These are phyloP conservation scores for Paraphaeosphaeria minitans DNA, from an alignment of 2,329 filamentous ascomycete genomes.

Conservation along the genomic window DNA sequence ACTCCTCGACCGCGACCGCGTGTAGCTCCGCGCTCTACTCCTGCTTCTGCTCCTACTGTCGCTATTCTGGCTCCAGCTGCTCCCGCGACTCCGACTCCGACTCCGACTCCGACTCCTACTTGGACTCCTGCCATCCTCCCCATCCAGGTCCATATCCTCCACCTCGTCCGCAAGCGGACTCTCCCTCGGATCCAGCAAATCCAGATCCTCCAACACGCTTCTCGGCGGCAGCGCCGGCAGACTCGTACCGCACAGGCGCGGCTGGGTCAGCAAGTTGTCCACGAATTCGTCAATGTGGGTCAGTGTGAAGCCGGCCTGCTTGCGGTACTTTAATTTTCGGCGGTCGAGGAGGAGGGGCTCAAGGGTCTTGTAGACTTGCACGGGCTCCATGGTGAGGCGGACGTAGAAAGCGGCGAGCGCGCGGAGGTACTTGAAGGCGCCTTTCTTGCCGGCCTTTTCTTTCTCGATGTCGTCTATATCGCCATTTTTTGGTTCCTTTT, in stretches of 20 bases:
- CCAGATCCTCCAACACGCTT: slow-evolving; percentile 84
- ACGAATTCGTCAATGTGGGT: slow-evolving; percentile 91
- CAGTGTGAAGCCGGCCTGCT: slow-evolving; percentile 73
- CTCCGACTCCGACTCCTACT: slow-evolving; percentile 11
- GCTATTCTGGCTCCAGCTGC: slow-evolving; percentile 6
- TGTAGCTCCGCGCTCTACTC: slow-evolving; percentile 10
- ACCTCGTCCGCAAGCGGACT: slow-evolving; percentile 79
- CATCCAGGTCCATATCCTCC: slow-evolving; percentile 70
- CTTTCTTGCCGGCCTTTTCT: slow-evolving; percentile 35
- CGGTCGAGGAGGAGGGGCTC: slow-evolving; percentile 84
- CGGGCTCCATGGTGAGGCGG: slow-evolving; percentile 81
- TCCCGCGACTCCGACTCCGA: slow-evolving; percentile 8
- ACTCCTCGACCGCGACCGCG: slow-evolving; percentile 5
- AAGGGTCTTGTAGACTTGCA: slow-evolving; percentile 77
- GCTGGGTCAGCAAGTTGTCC: slow-evolving; percentile 87
- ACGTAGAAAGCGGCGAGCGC: slow-evolving; percentile 92
- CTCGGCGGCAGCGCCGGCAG: slow-evolving; percentile 88
- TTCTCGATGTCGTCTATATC: background rate
- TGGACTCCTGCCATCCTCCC: slow-evolving; percentile 52
- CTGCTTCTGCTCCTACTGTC: slow-evolving; percentile 10
- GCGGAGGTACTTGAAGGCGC: slow-evolving; percentile 75
- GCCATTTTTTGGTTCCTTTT: slow-evolving; percentile 43
- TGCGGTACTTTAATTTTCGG: slow-evolving; percentile 80
- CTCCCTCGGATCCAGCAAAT: slow-evolving; percentile 80
- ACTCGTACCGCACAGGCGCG: slow-evolving; percentile 87